Evolutionary conservation across 345 rosid genomes (phyloP), one percentile per base, ranked within the genome.

Genomic region (Punica granatum): DNA sequence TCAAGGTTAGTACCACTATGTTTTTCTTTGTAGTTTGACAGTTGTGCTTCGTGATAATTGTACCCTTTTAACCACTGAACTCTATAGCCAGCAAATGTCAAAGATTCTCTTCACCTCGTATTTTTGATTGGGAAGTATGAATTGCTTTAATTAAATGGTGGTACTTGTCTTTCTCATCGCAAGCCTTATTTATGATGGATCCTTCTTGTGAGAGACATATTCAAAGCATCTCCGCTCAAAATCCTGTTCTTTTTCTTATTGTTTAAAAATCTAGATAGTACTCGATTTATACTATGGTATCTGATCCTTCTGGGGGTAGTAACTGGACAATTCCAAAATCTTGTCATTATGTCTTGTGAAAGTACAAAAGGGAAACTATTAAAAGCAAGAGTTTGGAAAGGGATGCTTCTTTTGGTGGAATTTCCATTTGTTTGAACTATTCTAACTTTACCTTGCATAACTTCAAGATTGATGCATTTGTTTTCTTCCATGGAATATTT

Each of bases 1-100:
- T 63, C 79, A 85, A 53, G 96, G 98, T 89, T 23, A 72, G 81
- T 60, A 66, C 35, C 60, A 46, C 12, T 26, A 25, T 23, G 19
- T 48, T 23, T 46, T 1, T 0, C 28, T 49, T 26, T 6, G 6
- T 18, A 26, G 5, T 9, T 62, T 54, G 3, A 1, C n/a, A n/a
- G n/a, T n/a, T n/a, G n/a, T 26, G 16, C 60, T 54, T 54, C 30
- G 0, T 54, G 11, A 26, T 54, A 23, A 54, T 54, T 23, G 60
- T 6, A 54, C 15, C 54, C 25, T 19, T 4, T 19, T 49, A 49
- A 49, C 25, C 9, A 11, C 25, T 21, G 5, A 19, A 49, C 54
- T 49, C 25, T 11, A 49, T 4, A 3, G 26, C 8, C 11, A 10
- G 26, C 54, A 4, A 19, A 9, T 3, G 19, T 18, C 9, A 8